These are phyloP conservation scores for Nannochloropsis oceanica DNA, from an alignment of 108 stramenopile genomes.

Conservation along the genomic window DNA sequence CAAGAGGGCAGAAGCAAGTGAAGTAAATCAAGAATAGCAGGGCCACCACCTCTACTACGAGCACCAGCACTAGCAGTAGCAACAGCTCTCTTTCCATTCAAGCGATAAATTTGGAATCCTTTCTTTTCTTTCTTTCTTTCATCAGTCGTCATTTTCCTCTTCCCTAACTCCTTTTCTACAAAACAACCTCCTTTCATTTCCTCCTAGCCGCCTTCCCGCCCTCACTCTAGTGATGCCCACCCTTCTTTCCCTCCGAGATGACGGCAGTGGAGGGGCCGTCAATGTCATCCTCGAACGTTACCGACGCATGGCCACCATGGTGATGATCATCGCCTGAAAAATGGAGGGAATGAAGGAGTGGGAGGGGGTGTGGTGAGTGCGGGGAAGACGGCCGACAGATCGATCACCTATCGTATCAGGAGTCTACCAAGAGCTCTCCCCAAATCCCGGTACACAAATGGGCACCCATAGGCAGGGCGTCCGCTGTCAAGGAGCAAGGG, in stretches of 20 bases:
- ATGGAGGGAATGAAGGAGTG: background rate
- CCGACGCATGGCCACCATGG: background rate
- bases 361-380: background rate
- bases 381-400: background rate
- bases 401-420: background rate
- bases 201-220: background rate
- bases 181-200: background rate
- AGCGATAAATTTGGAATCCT: too few species aligned
- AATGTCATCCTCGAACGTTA: background rate
- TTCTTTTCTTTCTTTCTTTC: too few species aligned
- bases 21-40: too few species aligned
- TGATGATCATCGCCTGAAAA: background rate
- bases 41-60: too few species aligned
- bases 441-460: background rate
- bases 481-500: background rate
- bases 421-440: background rate
- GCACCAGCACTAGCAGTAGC: too few species aligned
- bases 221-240: background rate
- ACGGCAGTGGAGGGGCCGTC: background rate
- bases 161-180: too few species aligned
- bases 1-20: too few species aligned
- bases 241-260: background rate
- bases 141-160: too few species aligned
- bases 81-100: too few species aligned
- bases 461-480: background rate